A percentile compares a stretch with the other conserved stretches of the same genome.
Conservation (phyloP, 768 basidiomycete species). For the Naganishia friedmannii region DNA sequence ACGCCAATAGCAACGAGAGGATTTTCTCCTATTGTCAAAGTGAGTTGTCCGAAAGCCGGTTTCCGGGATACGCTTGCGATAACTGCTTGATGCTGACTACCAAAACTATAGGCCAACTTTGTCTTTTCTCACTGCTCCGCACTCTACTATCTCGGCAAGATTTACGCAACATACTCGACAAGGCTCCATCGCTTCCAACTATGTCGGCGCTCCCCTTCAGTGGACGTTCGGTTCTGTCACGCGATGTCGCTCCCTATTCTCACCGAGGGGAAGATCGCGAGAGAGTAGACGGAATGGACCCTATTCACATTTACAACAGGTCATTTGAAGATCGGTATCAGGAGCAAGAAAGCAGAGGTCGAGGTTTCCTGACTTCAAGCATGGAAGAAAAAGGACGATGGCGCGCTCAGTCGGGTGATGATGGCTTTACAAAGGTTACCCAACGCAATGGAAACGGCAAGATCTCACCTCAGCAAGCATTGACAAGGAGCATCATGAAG, state of each 20-base stretch:
- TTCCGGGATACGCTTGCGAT: not conserved
- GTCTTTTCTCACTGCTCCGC: slow-evolving; percentile 23
- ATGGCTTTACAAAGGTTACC: not conserved
- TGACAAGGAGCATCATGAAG: not conserved
- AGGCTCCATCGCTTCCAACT: not conserved
- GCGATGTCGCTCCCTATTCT: not conserved
- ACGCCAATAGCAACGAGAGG: slow-evolving; percentile 24
- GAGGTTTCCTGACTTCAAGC: not conserved
- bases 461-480: not conserved
- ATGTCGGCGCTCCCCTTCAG: not conserved
- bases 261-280: not conserved
- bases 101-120: not conserved
- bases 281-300: not conserved
- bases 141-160: slow-evolving; percentile 20
- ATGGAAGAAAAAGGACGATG: not conserved
- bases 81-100: too few species aligned
- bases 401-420: not conserved
- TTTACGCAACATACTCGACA: slow-evolving; percentile 14
- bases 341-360: not conserved
- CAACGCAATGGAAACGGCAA: not conserved
- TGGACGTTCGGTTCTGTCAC: not conserved
- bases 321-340: not conserved
- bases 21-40: slow-evolving; percentile 22
- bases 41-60: not conserved
- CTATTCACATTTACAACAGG: not conserved